Conservation (phyloP, 148 eudicot genomes). For the Silene uniflora region DNA sequence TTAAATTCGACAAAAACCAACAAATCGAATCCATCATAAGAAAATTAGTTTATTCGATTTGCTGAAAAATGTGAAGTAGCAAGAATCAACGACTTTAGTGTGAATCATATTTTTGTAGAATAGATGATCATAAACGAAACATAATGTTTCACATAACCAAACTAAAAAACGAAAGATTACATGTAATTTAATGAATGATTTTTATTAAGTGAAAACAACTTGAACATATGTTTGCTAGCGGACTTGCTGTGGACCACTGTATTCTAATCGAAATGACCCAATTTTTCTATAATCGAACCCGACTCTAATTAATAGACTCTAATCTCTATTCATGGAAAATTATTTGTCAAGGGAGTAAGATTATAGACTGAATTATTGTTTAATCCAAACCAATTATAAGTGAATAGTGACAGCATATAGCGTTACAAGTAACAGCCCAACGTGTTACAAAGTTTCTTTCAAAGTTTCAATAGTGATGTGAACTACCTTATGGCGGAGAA, state of each 20-base stretch:
- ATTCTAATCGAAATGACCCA: not conserved
- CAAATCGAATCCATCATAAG: too few species aligned
- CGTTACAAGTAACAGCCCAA: not conserved
- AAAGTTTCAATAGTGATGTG: slow-evolving; percentile 16
- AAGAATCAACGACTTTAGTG: too few species aligned
- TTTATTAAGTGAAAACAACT: not conserved
- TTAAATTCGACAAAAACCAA: too few species aligned
- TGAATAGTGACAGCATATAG: not conserved
- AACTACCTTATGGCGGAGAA: not conserved
- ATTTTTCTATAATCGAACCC: not conserved
- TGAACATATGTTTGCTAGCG: not conserved
- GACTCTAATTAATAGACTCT: too few species aligned
- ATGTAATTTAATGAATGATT: too few species aligned
- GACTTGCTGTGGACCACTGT: not conserved
- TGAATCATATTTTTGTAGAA: too few species aligned
- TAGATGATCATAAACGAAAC: too few species aligned
- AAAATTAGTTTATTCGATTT: too few species aligned
- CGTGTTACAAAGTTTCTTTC: slow-evolving; percentile 21
- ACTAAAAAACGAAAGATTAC: too few species aligned
- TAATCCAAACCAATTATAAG: not conserved
- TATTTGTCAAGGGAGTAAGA: not conserved
- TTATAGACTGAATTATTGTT: not conserved
- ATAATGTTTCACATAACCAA: too few species aligned
- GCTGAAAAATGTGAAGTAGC: too few species aligned
- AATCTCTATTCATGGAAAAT: not conserved